phyloP scores from a whole-genome alignment of 352 stramenopile genomes.

The Globisporangium echinulatum region DNA sequence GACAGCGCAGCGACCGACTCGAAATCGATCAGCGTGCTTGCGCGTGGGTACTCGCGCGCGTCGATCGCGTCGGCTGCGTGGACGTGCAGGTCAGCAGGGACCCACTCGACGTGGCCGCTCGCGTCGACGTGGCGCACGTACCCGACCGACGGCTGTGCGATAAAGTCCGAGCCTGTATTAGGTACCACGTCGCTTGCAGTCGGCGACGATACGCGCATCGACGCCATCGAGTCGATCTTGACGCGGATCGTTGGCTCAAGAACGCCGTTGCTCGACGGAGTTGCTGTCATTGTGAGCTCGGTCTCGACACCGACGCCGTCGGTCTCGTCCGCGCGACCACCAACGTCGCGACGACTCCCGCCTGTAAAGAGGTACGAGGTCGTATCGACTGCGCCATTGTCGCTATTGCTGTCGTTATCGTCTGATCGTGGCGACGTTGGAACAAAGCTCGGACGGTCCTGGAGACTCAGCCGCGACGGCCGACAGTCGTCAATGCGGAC shows the following conservation, averaged over 20 bases:
- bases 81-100: conserved; percentile 58
- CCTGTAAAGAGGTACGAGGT: conserved; percentile 26
- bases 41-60: conserved; percentile 62
- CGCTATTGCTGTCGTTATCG: conserved; percentile 1
- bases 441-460: conserved; percentile 8
- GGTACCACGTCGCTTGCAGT: background rate
- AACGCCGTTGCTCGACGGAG: conserved; percentile 22
- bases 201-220: conserved; percentile 7
- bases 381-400: conserved; percentile 16
- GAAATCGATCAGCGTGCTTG: conserved; percentile 71
- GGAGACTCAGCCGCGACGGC: conserved; percentile 47
- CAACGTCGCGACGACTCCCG: conserved; percentile 9
- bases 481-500: conserved; percentile 63
- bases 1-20: conserved; percentile 63
- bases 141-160: conserved; percentile 61
- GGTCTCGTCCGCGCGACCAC: conserved; percentile 7
- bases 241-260: conserved; percentile 53
- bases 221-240: conserved; percentile 14
- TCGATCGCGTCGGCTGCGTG: conserved; percentile 61
- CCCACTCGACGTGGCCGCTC: conserved; percentile 62
- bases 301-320: conserved; percentile 49
- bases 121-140: conserved; percentile 74
- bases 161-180: conserved; percentile 21
- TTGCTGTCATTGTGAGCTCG: conserved; percentile 57
- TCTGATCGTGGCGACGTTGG: conserved; percentile 9